Conservation (phyloP, 139 green algal species). For the Pleodorina starrii region DNA sequence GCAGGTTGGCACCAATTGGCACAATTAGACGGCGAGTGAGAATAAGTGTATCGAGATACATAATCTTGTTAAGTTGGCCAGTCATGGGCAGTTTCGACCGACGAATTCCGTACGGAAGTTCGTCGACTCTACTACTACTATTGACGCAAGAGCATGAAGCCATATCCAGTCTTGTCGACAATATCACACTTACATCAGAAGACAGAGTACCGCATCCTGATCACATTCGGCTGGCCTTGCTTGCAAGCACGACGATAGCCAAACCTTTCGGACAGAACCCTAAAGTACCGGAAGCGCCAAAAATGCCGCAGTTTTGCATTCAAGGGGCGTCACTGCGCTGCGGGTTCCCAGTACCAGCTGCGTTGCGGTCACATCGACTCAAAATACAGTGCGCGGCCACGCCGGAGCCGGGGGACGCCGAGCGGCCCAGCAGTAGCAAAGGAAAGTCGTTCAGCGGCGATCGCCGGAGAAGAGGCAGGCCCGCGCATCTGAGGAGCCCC, state of each 20-base stretch:
- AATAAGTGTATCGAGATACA: no score
- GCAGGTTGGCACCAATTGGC: no score
- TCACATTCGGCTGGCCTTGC: background rate
- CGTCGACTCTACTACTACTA: no score
- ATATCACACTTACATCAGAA: background rate
- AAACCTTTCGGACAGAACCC: constrained; percentile 7
- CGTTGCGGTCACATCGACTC: background rate
- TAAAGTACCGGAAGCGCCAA: constrained; percentile 3
- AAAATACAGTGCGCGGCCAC: constrained; percentile 10
- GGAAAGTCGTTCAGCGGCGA: constrained; percentile 54
- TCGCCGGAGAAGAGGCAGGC: constrained; percentile 44
- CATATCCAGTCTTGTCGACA: no score
- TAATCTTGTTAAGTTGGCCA: no score
- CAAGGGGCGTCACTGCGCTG: background rate
- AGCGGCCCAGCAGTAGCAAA: constrained; percentile 49
- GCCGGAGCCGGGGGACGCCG: background rate
- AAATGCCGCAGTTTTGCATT: background rate
- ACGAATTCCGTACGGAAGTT: no score
- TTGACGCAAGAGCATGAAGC: no score
- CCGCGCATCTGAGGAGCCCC: constrained; percentile 64
- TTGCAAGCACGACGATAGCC: background rate
- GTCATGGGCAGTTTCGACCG: no score
- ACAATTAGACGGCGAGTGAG: no score
- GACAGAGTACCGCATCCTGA: background rate
- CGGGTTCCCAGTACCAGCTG: background rate